Evolutionary conservation across 1,284 basidiomycete species (phyloP).

Genomic region (Rhodotorula sp.): DNA sequence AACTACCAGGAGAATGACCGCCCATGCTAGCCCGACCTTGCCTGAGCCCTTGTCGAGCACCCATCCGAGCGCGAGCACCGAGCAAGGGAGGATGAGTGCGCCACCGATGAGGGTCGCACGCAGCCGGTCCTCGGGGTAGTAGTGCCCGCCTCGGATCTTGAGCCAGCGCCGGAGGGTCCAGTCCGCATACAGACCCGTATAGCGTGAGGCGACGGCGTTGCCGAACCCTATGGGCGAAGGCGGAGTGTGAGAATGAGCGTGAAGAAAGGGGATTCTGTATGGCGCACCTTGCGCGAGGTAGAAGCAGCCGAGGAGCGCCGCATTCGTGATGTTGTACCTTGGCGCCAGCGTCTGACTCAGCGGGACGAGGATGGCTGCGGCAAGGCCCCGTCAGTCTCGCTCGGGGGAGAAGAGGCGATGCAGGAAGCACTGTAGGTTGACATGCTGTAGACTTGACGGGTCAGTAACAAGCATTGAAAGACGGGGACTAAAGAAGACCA

Average conservation of each 20-base stretch:
- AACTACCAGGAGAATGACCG: slow-evolving; percentile 35
- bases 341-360: slow-evolving; percentile 50
- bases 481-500: slow-evolving; percentile 18
- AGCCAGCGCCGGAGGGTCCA: slow-evolving; percentile 57
- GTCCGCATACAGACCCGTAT: slow-evolving; percentile 61
- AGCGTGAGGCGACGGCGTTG: slow-evolving; percentile 62
- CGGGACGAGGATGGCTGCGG: slow-evolving; percentile 39
- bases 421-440: slow-evolving; percentile 1
- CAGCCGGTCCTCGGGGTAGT: slow-evolving; percentile 63
- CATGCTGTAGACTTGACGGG: background rate
- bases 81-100: slow-evolving; percentile 56
- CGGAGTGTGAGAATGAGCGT: no score
- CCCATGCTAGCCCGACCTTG: slow-evolving; percentile 50
- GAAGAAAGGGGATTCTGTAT: background rate
- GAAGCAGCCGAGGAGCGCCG: slow-evolving; percentile 62
- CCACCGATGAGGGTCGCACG: slow-evolving; percentile 58
- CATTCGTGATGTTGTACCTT: slow-evolving; percentile 63
- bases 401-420: background rate
- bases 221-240: slow-evolving; percentile 58
- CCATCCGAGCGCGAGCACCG: slow-evolving; percentile 49
- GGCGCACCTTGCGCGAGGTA: slow-evolving; percentile 57
- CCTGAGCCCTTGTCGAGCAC: slow-evolving; percentile 34
- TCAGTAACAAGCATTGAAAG: background rate
- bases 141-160: slow-evolving; percentile 56
- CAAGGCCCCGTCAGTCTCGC: background rate